Base-by-base conservation (phyloP, 2,329 filamentous ascomycete genomes). In the Scedosporium minutisporum region DNA sequence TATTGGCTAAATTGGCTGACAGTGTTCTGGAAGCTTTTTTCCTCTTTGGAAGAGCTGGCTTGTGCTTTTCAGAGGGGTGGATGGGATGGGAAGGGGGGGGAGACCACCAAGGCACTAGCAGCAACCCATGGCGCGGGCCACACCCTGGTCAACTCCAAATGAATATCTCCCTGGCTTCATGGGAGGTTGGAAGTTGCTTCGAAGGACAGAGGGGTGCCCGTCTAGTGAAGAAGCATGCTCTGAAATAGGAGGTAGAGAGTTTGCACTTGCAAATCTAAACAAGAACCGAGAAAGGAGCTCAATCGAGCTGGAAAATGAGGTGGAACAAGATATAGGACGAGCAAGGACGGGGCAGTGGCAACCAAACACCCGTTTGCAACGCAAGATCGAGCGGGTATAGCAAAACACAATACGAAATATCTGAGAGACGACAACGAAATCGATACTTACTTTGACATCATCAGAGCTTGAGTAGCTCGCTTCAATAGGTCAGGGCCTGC, bases 401-500 rank as follows among this genome's bases (percentile, higher is more conserved):
- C 29, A 59, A 44, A 21, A 51, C 33, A 27, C 48, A 46, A 57
- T 61, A 61, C 55, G 42, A 66, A 69, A 29, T 66, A 65, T 66
- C 66, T 60, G 66, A 64, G 65, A 58, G 48, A 65, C 67, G 68
- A 66, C 61, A 65, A 61, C 65, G 68, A 66, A 65, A 21, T 55
- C 2, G 5, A 18, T 23, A 80, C 82, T 72, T 80, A 85, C 82
- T 76, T 85, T 74, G 82, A 85, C 77, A 81, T 80, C 81, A 86
- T 83, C 79, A 86, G 82, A 67, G 80, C 80, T 69, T 85, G 82
- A n/a, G 83, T 86, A 65, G 83, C 83, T 71, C 82, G 78, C 69
- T 81, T 77, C 66, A 86, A 72, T 67, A 86, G 75, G 72, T 86
- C 83, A 68, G 80, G 83, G 67, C 80, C 77, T 69, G 79, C 77